These are phyloP conservation scores for Leccinum ochraceum DNA, from an alignment of 768 basidiomycete genomes.

Conservation along the genomic window DNA sequence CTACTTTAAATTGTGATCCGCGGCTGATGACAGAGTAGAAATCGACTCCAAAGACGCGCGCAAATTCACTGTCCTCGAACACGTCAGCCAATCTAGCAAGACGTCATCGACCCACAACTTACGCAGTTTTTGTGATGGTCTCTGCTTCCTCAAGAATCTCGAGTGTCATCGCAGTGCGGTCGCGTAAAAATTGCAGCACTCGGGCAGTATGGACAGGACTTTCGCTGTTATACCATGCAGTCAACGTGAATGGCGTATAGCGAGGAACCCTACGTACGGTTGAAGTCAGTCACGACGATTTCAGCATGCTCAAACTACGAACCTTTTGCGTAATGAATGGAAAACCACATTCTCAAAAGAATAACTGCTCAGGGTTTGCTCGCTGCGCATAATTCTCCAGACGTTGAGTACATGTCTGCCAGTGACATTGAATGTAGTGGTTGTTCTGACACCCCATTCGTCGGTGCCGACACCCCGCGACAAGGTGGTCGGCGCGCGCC, in stretches of 20 bases:
- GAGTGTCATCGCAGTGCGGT: slow-evolving; percentile 67
- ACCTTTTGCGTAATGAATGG: slow-evolving; percentile 78
- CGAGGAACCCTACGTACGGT: slow-evolving; percentile 63
- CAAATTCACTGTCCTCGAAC: slow-evolving; percentile 76
- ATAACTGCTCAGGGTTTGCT: slow-evolving; percentile 75
- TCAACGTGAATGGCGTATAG: slow-evolving; percentile 62
- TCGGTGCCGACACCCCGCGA: slow-evolving; percentile 40
- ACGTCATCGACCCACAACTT: slow-evolving; percentile 7
- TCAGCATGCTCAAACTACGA: slow-evolving; percentile 15
- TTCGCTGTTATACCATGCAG: slow-evolving; percentile 64
- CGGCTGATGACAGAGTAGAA: slow-evolving; percentile 94
- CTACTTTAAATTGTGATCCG: slow-evolving; percentile 98
- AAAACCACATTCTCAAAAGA: slow-evolving; percentile 90
- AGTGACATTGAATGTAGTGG: slow-evolving; percentile 78
- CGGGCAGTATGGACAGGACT: slow-evolving; percentile 54
- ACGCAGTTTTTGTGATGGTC: slow-evolving; percentile 89
- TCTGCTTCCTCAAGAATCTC: slow-evolving; percentile 83
- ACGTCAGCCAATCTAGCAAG: background rate
- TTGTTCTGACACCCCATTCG: slow-evolving; percentile 72
- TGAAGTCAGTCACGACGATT: background rate
- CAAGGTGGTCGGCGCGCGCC: slow-evolving; percentile 61
- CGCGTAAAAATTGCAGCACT: slow-evolving; percentile 62
- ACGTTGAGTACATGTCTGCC: slow-evolving; percentile 92
- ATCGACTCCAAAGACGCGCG: slow-evolving; percentile 95
- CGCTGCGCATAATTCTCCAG: slow-evolving; percentile 90